These are phyloP conservation scores for Malus sieversii DNA, from an alignment of 306 rosid species.

Conservation along the genomic window DNA sequence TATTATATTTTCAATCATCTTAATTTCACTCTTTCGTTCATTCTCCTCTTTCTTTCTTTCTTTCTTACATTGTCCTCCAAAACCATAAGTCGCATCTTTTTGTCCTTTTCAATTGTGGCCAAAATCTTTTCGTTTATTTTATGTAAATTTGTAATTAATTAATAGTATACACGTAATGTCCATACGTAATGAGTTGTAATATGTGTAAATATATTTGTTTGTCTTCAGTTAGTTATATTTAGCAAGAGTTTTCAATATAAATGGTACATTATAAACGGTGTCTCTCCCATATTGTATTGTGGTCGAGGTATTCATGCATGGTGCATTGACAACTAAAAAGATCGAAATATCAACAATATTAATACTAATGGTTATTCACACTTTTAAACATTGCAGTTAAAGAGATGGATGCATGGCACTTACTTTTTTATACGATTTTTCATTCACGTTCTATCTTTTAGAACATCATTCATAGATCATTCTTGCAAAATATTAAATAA, in stretches of 20 bases:
- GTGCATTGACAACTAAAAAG: too few species aligned
- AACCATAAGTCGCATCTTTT: neutral
- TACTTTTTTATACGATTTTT: too few species aligned
- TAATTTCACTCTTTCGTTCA: neutral
- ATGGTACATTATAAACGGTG: neutral
- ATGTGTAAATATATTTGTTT: neutral
- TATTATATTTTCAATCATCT: neutral
- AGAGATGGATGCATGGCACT: too few species aligned
- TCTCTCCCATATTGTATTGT: neutral
- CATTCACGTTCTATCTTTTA: too few species aligned
- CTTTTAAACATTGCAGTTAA: neutral
- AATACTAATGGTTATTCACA: neutral
- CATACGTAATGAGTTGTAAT: neutral
- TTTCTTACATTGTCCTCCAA: neutral
- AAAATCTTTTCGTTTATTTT: neutral
- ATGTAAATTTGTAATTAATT: neutral
- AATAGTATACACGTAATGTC: neutral
- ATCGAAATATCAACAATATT: too few species aligned
- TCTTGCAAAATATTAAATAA: too few species aligned
- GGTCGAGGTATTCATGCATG: neutral
- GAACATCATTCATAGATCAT: too few species aligned
- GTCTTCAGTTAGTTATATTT: neutral
- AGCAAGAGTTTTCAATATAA: neutral
- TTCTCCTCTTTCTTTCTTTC: neutral
- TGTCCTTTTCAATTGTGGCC: neutral